Base-by-base conservation (phyloP, 768 basidiomycete genomes). In the Boletus pseudo-olivaceus region DNA sequence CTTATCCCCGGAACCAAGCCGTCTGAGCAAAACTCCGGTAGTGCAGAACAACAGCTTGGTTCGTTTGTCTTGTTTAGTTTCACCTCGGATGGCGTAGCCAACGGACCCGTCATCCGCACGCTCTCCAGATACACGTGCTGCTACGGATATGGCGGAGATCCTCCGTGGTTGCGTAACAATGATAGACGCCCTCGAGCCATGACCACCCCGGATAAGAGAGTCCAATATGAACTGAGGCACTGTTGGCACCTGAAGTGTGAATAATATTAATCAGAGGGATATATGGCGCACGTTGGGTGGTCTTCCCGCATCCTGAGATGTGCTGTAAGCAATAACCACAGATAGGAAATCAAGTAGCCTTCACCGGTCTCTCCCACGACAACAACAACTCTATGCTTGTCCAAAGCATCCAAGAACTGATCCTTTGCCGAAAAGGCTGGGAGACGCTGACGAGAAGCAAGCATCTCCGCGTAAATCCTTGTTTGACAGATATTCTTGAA, bases 151-250 rank as follows among this genome's bases (percentile, higher is more conserved):
- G 1, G 94, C 95, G 19, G 92, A 89, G 11, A 96, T 80, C 63
- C 93, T 78, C 20, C 94, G 82, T 17, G 95, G 95, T 61, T 98
- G 95, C 1, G 95, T 96, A 6, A 95, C 76, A 38, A 97, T 72
- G 47, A 98, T 92, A 2, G 81, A 87, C 10, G 84, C 84, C 26
- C 75, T 73, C 4, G 85, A 81, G 11, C 92, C 93, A 17, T 71
- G 72, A 15, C 75, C 74, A 0, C 78, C 74, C 8, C 74, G 58
- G 45, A 96, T 94, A 41, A 90, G 79, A 39, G 88, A 82, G 61
- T 97, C 93, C 44, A 97, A 74, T 49, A 98, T 85, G 61, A 92
- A 95, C 60, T 95, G 91, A 14, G 95, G 94, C 7, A 95, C 87
- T 87, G 20, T 57, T 39, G 55, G 26, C 46, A 41, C 47, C 40